Evolutionary conservation across 2,329 filamentous ascomycete genomes (phyloP).

Genomic region (Pseudogymnoascus sp.): DNA sequence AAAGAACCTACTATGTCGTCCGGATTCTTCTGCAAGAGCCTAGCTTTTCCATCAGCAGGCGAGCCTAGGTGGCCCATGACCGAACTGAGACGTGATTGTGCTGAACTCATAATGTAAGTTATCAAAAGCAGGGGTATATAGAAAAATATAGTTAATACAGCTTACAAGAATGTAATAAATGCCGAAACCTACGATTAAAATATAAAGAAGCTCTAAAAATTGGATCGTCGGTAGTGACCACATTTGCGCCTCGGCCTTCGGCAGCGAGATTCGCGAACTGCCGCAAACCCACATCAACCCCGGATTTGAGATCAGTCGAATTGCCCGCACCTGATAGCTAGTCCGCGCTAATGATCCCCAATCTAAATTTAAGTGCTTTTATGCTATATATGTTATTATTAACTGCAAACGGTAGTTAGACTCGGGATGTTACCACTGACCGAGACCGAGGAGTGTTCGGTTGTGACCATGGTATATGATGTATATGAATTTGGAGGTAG

Average conservation of each 20-base stretch:
- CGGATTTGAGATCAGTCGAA: neutral
- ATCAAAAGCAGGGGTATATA: neutral
- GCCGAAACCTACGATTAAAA: neutral
- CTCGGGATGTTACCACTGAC: neutral
- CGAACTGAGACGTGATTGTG: slow-evolving; percentile 26
- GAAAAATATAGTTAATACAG: neutral
- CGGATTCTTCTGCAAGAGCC: slow-evolving; percentile 69
- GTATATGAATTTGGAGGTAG: neutral
- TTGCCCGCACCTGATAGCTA: neutral
- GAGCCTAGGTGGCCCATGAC: slow-evolving; percentile 39
- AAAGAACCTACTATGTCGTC: slow-evolving; percentile 66
- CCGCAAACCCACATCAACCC: neutral
- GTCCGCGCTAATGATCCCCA: neutral
- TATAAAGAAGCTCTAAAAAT: neutral
- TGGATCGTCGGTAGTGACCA: slow-evolving; percentile 3
- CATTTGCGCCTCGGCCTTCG: neutral
- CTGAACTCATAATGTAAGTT: slow-evolving; percentile 20
- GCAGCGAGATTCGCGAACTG: neutral
- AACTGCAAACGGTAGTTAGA: neutral
- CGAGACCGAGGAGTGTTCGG: neutral
- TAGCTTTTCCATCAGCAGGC: slow-evolving; percentile 43
- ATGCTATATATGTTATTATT: neutral
- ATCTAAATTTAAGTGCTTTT: neutral
- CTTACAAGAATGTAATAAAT: neutral
- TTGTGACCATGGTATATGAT: neutral